These are phyloP conservation scores for Mucor velutinosus DNA, from an alignment of 371 early-diverging fungal species.

Conservation along the genomic window DNA sequence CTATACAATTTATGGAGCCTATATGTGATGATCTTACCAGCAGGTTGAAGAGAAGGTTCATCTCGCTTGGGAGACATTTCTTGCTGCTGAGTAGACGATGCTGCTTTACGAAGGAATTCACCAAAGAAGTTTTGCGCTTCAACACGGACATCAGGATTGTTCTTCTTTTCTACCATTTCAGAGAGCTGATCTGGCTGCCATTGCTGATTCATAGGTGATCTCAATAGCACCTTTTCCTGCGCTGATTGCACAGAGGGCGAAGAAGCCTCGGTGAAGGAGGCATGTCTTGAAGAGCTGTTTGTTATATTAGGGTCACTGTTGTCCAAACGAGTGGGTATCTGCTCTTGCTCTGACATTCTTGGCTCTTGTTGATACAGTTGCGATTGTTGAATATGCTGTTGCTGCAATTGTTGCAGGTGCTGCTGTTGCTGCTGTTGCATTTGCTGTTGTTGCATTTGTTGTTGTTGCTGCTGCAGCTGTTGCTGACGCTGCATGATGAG, in stretches of 20 bases:
- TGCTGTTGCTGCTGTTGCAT: neutral
- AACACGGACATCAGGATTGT: conserved; percentile 33
- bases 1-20: neutral
- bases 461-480: conserved; percentile 3
- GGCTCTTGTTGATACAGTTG: neutral
- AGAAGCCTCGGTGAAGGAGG: neutral
- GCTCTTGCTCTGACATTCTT: neutral
- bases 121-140: conserved; percentile 71
- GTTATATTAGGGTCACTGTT: neutral
- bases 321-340: conserved; percentile 10
- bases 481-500: conserved; percentile 14
- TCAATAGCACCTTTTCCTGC: conserved; percentile 8
- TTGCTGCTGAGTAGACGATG: conserved; percentile 42
- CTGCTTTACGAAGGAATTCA: conserved; percentile 71
- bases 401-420: neutral
- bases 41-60: conserved; percentile 1
- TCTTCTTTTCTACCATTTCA: conserved; percentile 29
- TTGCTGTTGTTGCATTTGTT: conserved; percentile 1
- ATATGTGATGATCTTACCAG: conserved; percentile 3
- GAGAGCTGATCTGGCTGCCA: neutral
- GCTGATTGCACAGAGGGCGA: neutral
- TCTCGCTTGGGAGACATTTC: conserved; percentile 21
- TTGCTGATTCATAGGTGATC: neutral
- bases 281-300: neutral
- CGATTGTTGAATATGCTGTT: neutral